These are phyloP conservation scores for Aschersonia sp. DNA, from an alignment of 2,329 filamentous ascomycete genomes.

Conservation along the genomic window DNA sequence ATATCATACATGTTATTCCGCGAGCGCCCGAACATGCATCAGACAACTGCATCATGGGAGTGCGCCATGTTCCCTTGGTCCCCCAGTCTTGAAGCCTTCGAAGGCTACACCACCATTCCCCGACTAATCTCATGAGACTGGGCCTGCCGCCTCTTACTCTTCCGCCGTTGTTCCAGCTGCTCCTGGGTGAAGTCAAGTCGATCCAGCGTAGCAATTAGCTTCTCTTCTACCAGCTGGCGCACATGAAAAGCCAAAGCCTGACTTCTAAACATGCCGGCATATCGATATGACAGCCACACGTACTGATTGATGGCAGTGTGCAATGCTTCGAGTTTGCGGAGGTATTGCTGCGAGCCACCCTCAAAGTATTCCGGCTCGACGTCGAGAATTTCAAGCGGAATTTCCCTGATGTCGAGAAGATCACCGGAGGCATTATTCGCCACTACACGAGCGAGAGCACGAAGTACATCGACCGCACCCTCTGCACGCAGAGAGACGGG, in stretches of 20 bases:
- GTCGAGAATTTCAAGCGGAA: constrained; percentile 66
- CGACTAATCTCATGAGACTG: constrained; percentile 2
- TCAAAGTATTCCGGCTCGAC: constrained; percentile 29
- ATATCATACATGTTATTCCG: no score
- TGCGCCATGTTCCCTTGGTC: constrained; percentile 7
- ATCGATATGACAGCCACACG: constrained; percentile 86
- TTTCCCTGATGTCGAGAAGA: constrained; percentile 53
- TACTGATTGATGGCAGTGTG: constrained; percentile 79
- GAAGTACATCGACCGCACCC: constrained; percentile 34
- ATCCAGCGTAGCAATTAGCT: constrained; percentile 37
- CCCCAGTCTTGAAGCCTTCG: not conserved
- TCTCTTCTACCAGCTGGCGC: constrained; percentile 62
- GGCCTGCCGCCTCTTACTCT: constrained; percentile 9
- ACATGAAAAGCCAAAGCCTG: constrained; percentile 65
- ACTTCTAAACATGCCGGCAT: constrained; percentile 64
- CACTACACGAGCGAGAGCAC: constrained; percentile 54
- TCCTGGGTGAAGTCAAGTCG: constrained; percentile 35
- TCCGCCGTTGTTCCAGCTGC: constrained; percentile 13
- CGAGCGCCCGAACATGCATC: no score
- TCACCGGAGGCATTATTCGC: constrained; percentile 51
- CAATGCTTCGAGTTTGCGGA: constrained; percentile 58
- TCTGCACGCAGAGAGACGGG: constrained; percentile 46
- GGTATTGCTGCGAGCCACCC: constrained; percentile 34
- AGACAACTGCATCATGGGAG: no score
- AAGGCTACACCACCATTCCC: not conserved